A percentile compares a stretch with the other conserved stretches of the same genome.
Conservation (phyloP, 2,329 filamentous ascomycete genomes). For the Penicillium sp. region DNA sequence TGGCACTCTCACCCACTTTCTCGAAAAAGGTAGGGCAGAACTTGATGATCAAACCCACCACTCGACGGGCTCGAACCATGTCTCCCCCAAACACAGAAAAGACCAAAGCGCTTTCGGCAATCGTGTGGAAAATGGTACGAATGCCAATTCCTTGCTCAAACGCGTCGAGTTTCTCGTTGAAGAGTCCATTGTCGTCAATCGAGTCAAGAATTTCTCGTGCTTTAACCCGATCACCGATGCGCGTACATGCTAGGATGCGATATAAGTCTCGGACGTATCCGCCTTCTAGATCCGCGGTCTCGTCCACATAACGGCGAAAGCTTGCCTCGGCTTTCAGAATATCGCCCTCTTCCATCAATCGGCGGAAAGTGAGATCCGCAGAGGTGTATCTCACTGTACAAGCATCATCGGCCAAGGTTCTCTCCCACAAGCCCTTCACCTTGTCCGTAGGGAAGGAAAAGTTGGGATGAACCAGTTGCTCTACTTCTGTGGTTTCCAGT, state of each 20-base stretch:
- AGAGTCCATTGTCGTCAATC: slow-evolving; percentile 17
- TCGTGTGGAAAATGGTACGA: slow-evolving; percentile 7
- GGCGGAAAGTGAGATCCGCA: slow-evolving; percentile 1
- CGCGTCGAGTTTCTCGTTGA: no score
- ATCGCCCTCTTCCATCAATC: slow-evolving; percentile 13
- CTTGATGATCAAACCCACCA: slow-evolving; percentile 13
- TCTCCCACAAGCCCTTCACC: slow-evolving; percentile 14
- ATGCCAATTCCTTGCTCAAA: slow-evolving; percentile 6
- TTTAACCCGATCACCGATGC: slow-evolving; percentile 20
- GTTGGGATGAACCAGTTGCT: not conserved
- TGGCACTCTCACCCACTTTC: slow-evolving; percentile 5
- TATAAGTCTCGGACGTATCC: slow-evolving; percentile 15
- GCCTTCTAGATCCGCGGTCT: slow-evolving; percentile 7
- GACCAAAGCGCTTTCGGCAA: slow-evolving; percentile 20
- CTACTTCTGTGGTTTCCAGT: not conserved
- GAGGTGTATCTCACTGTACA: slow-evolving; percentile 6
- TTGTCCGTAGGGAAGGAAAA: not conserved
- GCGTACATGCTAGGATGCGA: slow-evolving; percentile 19
- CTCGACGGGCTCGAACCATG: slow-evolving; percentile 12
- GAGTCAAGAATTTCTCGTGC: slow-evolving; percentile 18
- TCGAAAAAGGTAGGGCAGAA: slow-evolving; percentile 20
- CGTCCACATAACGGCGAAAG: slow-evolving; percentile 16
- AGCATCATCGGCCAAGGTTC: slow-evolving; percentile 10
- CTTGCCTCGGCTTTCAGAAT: slow-evolving; percentile 8
- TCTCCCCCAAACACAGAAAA: slow-evolving; percentile 16